A percentile compares a stretch with the other conserved stretches of the same genome.
Evolutionary conservation across 164 flowering plant genomes (phyloP).

Genomic region (Vitis amurensis): DNA sequence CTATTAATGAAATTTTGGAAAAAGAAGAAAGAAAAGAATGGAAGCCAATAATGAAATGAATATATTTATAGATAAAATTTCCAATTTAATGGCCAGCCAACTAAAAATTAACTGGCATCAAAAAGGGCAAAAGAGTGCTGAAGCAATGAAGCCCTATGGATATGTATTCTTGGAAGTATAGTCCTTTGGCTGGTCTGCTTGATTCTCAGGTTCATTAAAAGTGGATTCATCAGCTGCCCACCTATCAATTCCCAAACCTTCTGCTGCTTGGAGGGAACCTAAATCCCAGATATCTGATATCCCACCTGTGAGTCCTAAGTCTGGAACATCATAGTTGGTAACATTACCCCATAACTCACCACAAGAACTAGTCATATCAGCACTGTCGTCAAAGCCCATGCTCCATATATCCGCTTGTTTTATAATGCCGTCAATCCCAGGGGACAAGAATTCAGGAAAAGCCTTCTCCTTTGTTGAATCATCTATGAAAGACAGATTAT

Average conservation of each 20-base stretch:
- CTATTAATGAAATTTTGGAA: neutral
- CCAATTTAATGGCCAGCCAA: slow-evolving; percentile 4
- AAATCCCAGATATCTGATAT: slow-evolving; percentile 61
- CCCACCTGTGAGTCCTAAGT: slow-evolving; percentile 33
- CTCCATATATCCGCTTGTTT: slow-evolving; percentile 56
- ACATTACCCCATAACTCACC: slow-evolving; percentile 49
- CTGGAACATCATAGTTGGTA: slow-evolving; percentile 38
- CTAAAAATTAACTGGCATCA: slow-evolving; percentile 17
- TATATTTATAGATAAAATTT: slow-evolving; percentile 16
- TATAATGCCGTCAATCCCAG: slow-evolving; percentile 30
- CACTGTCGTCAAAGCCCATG: slow-evolving; percentile 41
- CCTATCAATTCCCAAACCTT: slow-evolving; percentile 39
- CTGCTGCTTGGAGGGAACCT: slow-evolving; percentile 38
- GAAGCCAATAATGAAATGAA: slow-evolving; percentile 9
- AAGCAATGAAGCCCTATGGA: slow-evolving; percentile 32
- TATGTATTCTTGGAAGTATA: slow-evolving; percentile 16
- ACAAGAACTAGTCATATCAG: slow-evolving; percentile 40
- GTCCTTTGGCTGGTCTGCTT: slow-evolving; percentile 21
- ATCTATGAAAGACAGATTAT: slow-evolving; percentile 49
- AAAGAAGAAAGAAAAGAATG: slow-evolving; percentile 1
- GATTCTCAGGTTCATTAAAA: slow-evolving; percentile 30
- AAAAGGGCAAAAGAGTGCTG: slow-evolving; percentile 16
- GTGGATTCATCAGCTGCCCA: slow-evolving; percentile 43
- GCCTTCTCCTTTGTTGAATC: slow-evolving; percentile 32
- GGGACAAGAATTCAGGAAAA: slow-evolving; percentile 32